phyloP scores from a whole-genome alignment of 2,329 filamentous ascomycete species.

The Fusarium sp. region DNA sequence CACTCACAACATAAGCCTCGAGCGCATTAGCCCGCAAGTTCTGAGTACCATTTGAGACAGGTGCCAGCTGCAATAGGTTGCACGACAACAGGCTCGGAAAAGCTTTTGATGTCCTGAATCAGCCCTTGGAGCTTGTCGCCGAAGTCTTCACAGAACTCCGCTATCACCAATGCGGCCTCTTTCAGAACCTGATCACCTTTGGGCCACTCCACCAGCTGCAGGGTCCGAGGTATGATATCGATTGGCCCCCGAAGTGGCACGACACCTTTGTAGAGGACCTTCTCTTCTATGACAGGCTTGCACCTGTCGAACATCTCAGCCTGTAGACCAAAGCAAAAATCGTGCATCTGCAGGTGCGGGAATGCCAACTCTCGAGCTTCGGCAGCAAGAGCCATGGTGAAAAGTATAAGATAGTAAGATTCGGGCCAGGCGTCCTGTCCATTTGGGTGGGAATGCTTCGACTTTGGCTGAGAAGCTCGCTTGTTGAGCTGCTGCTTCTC shows the following conservation, averaged over 20 bases:
- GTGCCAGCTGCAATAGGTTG: fast-evolving
- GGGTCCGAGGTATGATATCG: not conserved
- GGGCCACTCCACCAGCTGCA: not conserved
- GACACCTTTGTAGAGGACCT: not conserved
- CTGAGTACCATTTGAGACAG: not conserved
- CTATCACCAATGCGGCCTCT: not conserved
- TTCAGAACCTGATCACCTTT: not conserved
- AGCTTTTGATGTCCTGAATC: not conserved
- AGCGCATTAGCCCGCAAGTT: not conserved
- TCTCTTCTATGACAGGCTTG: not conserved
- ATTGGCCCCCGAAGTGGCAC: not conserved
- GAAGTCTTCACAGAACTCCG: not conserved
- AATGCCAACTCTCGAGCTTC: not conserved
- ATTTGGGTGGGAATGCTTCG: not conserved
- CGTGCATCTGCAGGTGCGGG: not conserved
- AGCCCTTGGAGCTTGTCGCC: not conserved
- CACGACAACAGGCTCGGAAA: not conserved
- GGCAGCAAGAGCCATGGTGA: not conserved
- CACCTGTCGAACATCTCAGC: not conserved
- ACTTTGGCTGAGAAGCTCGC: not conserved
- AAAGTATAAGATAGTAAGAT: not conserved
- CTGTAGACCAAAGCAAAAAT: not conserved
- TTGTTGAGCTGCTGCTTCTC: not conserved
- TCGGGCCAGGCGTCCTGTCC: not conserved
- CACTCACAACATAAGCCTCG: fast-evolving